These are phyloP conservation scores for Eucalyptus tenuipes DNA, from an alignment of 345 rosid species.

Conservation along the genomic window DNA sequence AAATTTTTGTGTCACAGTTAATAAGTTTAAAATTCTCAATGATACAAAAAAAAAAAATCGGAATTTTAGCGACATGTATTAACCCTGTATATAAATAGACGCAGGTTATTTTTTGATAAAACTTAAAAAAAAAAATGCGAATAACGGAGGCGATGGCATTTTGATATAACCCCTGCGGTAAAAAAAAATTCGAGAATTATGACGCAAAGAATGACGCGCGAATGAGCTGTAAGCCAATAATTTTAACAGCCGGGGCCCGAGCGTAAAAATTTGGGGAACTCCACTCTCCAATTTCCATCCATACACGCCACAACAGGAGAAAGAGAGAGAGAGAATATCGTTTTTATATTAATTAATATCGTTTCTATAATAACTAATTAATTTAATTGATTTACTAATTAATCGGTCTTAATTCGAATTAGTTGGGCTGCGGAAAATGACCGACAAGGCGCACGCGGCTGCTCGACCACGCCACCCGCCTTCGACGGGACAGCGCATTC, in stretches of 20 bases:
- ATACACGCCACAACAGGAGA: background rate
- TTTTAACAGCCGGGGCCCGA: background rate
- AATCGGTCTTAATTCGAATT: background rate
- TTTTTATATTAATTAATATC: too few species aligned
- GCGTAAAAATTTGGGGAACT: background rate
- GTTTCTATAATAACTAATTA: background rate
- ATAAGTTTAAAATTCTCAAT: too few species aligned
- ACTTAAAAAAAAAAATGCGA: background rate
- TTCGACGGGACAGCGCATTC: background rate
- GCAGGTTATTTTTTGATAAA: background rate
- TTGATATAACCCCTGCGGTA: background rate
- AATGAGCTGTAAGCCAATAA: background rate
- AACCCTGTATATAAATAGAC: background rate
- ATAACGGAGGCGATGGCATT: background rate
- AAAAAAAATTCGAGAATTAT: background rate
- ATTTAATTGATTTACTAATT: background rate
- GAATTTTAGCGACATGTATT: too few species aligned
- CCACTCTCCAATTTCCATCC: background rate
- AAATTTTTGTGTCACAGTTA: background rate
- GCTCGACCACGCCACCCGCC: background rate
- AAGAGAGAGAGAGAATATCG: background rate
- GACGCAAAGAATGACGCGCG: background rate
- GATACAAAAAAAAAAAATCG: too few species aligned
- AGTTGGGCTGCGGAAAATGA: background rate
- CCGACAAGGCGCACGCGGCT: constrained; percentile 3